These are phyloP conservation scores for Gnetum montanum DNA, from an alignment of 75 land plant genomes.

Conservation along the genomic window DNA sequence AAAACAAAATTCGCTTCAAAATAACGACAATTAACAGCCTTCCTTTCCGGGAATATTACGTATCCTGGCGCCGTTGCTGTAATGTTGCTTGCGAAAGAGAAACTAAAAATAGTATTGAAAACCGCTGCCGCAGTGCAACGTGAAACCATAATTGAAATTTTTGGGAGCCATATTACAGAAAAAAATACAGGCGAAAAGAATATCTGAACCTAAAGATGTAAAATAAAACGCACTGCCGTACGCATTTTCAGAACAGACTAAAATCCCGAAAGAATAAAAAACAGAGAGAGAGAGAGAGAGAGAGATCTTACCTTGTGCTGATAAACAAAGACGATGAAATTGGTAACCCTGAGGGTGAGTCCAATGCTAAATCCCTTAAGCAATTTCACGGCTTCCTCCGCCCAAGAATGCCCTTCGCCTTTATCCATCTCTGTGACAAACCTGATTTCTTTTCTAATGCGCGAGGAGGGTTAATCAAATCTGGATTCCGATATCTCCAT, in stretches of 20 bases:
- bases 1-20: no score
- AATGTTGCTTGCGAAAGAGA: no score
- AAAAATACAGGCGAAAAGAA: not conserved
- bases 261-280: not conserved
- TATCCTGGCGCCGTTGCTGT: no score
- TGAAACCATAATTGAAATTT: not conserved
- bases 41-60: no score
- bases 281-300: not conserved
- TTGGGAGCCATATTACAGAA: not conserved
- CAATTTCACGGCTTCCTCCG: not conserved
- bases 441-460: no score
- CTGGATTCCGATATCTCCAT: no score
- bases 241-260: not conserved
- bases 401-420: not conserved
- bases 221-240: no score
- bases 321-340: not conserved
- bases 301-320: not conserved
- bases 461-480: no score
- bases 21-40: no score
- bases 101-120: no score
- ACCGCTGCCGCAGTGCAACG: not conserved
- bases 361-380: not conserved
- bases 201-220: not conserved
- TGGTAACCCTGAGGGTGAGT: not conserved
- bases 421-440: not conserved